Evolutionary conservation across 768 basidiomycete species (phyloP).

Genomic region (Mrakia frigida): DNA sequence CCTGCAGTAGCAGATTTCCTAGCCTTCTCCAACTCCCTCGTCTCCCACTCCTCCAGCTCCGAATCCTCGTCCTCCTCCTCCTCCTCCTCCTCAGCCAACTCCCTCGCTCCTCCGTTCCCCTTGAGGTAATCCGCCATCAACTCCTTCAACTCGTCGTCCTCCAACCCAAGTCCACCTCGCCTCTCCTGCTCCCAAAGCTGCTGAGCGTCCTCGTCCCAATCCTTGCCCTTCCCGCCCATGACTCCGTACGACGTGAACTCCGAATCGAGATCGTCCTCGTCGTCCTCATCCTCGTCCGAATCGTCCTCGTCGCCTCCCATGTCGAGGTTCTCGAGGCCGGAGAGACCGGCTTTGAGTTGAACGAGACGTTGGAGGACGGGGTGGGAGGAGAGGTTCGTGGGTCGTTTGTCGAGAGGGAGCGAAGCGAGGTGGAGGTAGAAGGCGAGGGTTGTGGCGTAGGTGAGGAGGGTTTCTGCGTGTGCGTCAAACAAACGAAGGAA

Average conservation of each 20-base stretch:
- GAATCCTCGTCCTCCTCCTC: slow-evolving; percentile 36
- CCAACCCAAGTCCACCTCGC: slow-evolving; percentile 25
- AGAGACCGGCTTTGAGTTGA: slow-evolving; percentile 72
- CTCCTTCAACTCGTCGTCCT: slow-evolving; percentile 31
- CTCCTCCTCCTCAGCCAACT: slow-evolving; percentile 38
- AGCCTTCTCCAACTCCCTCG: slow-evolving; percentile 31
- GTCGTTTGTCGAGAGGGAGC: slow-evolving; percentile 59
- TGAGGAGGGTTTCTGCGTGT: slow-evolving; percentile 70
- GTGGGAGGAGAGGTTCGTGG: slow-evolving; percentile 53
- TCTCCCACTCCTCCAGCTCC: slow-evolving; percentile 43
- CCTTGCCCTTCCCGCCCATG: slow-evolving; percentile 36
- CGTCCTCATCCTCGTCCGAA: slow-evolving; percentile 37
- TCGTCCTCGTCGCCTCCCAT: slow-evolving; percentile 48
- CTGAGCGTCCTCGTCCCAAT: slow-evolving; percentile 43
- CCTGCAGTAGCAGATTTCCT: slow-evolving; percentile 36
- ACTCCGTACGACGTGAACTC: background rate
- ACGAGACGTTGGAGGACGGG: slow-evolving; percentile 72
- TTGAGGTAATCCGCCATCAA: slow-evolving; percentile 39
- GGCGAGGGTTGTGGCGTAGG: slow-evolving; percentile 82
- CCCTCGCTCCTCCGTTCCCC: slow-evolving; percentile 45
- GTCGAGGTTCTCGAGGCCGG: slow-evolving; percentile 78
- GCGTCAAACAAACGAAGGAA: background rate
- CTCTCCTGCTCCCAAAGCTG: slow-evolving; percentile 27
- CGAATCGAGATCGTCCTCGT: background rate
- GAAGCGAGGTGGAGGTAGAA: slow-evolving; percentile 82